Conservation (phyloP, 2,329 filamentous ascomycete species). For the Emmonsiellopsis sp. region DNA sequence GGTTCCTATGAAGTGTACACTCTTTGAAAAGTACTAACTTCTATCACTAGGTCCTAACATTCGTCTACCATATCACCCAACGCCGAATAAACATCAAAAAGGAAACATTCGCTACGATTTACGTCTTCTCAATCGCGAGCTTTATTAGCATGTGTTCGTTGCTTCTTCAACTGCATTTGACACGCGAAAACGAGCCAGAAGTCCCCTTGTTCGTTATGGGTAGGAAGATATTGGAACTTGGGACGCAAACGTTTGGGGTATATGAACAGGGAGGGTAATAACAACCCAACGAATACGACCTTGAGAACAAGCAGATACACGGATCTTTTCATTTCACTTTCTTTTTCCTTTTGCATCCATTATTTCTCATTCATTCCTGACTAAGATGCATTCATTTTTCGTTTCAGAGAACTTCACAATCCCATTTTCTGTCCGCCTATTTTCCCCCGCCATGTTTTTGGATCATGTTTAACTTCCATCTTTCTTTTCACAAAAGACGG, state of each 20-base stretch:
- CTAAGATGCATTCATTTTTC: too few species aligned
- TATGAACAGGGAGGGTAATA: too few species aligned
- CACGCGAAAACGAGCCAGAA: constrained; percentile 52
- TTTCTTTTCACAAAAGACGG: too few species aligned
- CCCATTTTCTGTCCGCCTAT: too few species aligned
- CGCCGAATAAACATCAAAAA: constrained; percentile 72
- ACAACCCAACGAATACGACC: not conserved
- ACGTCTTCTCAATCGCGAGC: constrained; percentile 66
- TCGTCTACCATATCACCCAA: constrained; percentile 68
- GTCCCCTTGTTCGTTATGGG: constrained; percentile 49
- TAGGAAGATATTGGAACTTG: constrained; percentile 32
- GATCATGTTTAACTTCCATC: too few species aligned
- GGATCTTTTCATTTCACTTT: not conserved
- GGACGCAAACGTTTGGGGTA: constrained; percentile 15
- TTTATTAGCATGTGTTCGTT: constrained; percentile 67
- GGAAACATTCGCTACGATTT: constrained; percentile 68
- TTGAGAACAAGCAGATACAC: not conserved
- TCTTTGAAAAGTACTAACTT: not conserved
- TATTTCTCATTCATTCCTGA: not conserved
- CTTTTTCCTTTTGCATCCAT: not conserved
- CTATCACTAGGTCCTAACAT: constrained; percentile 53
- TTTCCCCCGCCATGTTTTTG: too few species aligned
- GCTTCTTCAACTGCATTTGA: constrained; percentile 57
- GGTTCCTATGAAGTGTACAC: not conserved
- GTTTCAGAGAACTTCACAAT: too few species aligned